Conservation (phyloP, 371 early-diverging fungal species). For the Rhizopus delemar region DNA sequence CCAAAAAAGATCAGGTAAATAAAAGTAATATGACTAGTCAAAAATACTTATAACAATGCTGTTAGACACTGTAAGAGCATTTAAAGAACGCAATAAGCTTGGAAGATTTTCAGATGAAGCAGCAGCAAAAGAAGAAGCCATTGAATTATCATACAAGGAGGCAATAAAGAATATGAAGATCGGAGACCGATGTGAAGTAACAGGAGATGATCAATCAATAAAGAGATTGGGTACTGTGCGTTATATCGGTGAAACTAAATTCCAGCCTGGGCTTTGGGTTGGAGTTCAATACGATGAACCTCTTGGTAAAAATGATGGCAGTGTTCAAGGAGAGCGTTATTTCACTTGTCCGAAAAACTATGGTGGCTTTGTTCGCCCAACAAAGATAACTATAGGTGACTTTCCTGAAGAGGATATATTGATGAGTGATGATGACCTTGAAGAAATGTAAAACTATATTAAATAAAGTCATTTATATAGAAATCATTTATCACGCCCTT, state of each 20-base stretch:
- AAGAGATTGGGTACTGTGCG: constrained; percentile 77
- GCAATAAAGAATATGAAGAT: constrained; percentile 64
- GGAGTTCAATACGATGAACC: constrained; percentile 97
- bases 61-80: constrained; percentile 85
- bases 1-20: constrained; percentile 64
- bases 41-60: background rate
- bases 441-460: constrained; percentile 51
- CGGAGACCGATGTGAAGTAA: constrained; percentile 87
- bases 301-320: constrained; percentile 92
- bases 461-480: background rate
- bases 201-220: constrained; percentile 48
- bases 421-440: constrained; percentile 49
- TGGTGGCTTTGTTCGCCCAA: constrained; percentile 89
- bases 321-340: constrained; percentile 75
- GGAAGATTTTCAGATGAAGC: constrained; percentile 79
- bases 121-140: constrained; percentile 29
- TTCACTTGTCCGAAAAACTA: constrained; percentile 74
- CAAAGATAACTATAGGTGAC: constrained; percentile 84
- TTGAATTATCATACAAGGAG: constrained; percentile 40
- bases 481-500: background rate
- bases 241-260: constrained; percentile 74
- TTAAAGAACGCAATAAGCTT: constrained; percentile 85
- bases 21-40: background rate
- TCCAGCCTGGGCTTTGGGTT: constrained; percentile 90
- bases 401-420: constrained; percentile 71